A percentile compares a stretch with the other conserved stretches of the same genome.
These are phyloP conservation scores for Heracleum sosnowskyi DNA, from an alignment of 129 eudicot species.

Conservation along the genomic window DNA sequence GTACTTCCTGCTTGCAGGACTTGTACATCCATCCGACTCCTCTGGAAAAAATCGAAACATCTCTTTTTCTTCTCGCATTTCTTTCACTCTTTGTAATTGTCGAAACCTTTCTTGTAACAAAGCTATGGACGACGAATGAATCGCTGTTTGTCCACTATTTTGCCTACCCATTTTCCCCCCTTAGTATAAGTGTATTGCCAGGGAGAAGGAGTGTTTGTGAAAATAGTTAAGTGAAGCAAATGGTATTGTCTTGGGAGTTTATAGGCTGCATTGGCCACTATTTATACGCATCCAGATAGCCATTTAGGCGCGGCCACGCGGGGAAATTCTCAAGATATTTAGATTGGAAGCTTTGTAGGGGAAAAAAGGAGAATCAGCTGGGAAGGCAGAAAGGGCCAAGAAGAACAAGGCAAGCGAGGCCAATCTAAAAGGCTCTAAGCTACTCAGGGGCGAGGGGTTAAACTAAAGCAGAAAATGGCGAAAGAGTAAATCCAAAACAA, in stretches of 20 bases:
- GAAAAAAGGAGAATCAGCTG: constrained; percentile 39
- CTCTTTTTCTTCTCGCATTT: constrained; percentile 61
- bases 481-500: constrained; percentile 35
- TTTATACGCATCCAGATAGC: neutral
- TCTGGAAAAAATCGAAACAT: constrained; percentile 32
- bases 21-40: constrained; percentile 3
- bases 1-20: neutral
- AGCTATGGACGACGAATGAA: constrained; percentile 52
- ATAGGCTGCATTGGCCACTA: constrained; percentile 2
- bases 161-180: constrained; percentile 19
- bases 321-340: neutral
- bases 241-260: neutral
- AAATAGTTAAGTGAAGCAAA: neutral
- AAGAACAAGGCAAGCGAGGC: constrained; percentile 31
- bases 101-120: constrained; percentile 80
- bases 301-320: neutral
- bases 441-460: neutral
- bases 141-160: constrained; percentile 19
- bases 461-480: constrained; percentile 18
- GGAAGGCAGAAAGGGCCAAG: constrained; percentile 36
- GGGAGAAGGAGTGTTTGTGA: neutral
- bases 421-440: constrained; percentile 35
- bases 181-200: neutral
- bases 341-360: constrained; percentile 12
- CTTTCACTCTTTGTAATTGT: constrained; percentile 55